phyloP scores from a whole-genome alignment of 768 basidiomycete genomes.

The Pleurotus salmoneostramineus region DNA sequence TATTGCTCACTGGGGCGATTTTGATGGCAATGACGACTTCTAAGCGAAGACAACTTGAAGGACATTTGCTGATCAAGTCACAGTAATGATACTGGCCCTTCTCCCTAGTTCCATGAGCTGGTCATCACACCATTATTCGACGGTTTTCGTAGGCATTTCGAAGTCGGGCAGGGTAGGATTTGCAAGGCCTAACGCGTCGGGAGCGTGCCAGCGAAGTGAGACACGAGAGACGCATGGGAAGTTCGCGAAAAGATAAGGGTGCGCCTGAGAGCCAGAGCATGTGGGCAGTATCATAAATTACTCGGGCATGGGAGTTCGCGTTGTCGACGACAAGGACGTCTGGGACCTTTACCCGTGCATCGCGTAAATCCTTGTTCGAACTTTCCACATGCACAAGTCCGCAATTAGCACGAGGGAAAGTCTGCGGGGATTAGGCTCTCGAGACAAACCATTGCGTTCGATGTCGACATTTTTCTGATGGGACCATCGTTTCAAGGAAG shows the following conservation, averaged over 20 bases:
- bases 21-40: background rate
- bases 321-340: background rate
- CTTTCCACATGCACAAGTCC: background rate
- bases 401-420: background rate
- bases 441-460: background rate
- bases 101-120: too few relatives aligned
- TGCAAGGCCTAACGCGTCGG: background rate
- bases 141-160: too few relatives aligned
- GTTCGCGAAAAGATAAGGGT: background rate
- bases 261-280: constrained; percentile 5
- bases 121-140: too few relatives aligned
- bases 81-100: background rate
- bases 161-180: background rate
- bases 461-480: background rate
- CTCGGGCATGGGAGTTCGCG: constrained; percentile 3
- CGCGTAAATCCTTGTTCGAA: background rate
- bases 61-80: background rate
- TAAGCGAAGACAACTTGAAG: background rate
- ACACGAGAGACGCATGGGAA: background rate
- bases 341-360: background rate
- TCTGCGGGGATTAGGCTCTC: background rate
- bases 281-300: background rate
- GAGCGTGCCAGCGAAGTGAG: background rate
- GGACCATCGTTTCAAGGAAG: too few relatives aligned
- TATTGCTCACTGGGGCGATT: background rate